These are phyloP conservation scores for Coleophoma crateriformis DNA, from an alignment of 2,329 filamentous ascomycete species.

Conservation along the genomic window DNA sequence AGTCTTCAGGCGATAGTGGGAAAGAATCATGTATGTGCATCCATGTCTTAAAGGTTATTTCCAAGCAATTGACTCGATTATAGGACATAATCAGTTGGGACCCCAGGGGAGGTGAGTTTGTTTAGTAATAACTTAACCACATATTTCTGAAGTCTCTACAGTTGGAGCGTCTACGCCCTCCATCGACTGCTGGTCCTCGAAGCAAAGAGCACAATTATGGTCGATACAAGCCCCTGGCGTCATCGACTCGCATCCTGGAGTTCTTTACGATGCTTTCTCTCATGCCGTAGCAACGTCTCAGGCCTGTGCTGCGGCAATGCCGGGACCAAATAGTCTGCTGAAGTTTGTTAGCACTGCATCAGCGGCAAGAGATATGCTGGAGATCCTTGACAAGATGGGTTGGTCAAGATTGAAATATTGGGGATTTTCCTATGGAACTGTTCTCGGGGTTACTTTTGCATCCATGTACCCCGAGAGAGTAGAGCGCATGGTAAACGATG, in stretches of 20 bases:
- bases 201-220: constrained; percentile 38
- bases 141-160: constrained; percentile 2
- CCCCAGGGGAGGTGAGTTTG: constrained; percentile 37
- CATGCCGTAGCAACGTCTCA: constrained; percentile 36
- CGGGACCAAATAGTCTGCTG: neutral
- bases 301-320: constrained; percentile 26
- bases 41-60: too few relatives aligned
- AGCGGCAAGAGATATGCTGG: constrained; percentile 28
- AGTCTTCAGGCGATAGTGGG: constrained; percentile 38
- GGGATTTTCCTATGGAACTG: constrained; percentile 44
- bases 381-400: constrained; percentile 22
- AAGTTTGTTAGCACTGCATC: constrained; percentile 19
- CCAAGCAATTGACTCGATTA: too few relatives aligned
- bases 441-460: constrained; percentile 38
- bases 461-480: constrained; percentile 35
- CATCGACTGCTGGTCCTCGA: constrained; percentile 41
- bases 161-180: constrained; percentile 41
- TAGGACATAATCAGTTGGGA: constrained; percentile 46
- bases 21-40: constrained; percentile 32
- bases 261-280: constrained; percentile 40
- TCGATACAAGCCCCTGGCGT: constrained; percentile 36
- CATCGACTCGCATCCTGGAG: constrained; percentile 39
- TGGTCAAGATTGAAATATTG: constrained; percentile 37
- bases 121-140: neutral
- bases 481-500: constrained; percentile 31